Evolutionary conservation across 116 monocot genomes (phyloP).

Genomic region (Iris pallida): DNA sequence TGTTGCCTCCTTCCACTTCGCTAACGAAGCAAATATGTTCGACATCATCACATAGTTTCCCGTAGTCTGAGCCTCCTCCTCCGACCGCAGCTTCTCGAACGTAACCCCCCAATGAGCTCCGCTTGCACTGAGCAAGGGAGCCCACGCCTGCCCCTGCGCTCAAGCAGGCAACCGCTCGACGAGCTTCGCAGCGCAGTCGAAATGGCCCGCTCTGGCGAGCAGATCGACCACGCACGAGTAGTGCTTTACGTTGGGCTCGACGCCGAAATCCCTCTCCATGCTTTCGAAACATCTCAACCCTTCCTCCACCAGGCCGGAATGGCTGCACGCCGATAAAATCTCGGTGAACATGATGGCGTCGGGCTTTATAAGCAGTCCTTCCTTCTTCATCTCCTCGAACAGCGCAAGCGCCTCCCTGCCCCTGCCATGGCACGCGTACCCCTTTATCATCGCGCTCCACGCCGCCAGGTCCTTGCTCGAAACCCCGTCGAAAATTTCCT

Average conservation of each 20-base stretch:
- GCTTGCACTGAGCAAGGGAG: constrained; percentile 32
- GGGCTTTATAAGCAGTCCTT: constrained; percentile 19
- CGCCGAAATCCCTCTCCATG: constrained; percentile 29
- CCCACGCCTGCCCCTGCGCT: constrained; percentile 14
- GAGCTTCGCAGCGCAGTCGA: constrained; percentile 20
- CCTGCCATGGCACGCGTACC: constrained; percentile 43
- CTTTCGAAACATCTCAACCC: constrained; percentile 32
- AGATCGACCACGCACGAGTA: constrained; percentile 41
- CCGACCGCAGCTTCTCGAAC: constrained; percentile 5
- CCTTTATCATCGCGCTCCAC: constrained; percentile 50
- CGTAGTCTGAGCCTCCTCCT: constrained; percentile 1
- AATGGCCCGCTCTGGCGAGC: constrained; percentile 29
- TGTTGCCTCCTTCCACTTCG: constrained; percentile 40
- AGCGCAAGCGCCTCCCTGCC: constrained; percentile 34
- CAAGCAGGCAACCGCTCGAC: constrained; percentile 15
- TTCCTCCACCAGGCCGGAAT: constrained; percentile 38
- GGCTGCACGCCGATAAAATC: constrained; percentile 34
- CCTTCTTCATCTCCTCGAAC: constrained; percentile 24
- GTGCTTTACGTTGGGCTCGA: constrained; percentile 32
- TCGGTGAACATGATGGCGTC: constrained; percentile 37
- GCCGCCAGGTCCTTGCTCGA: constrained; percentile 24
- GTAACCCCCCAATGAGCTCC: constrained; percentile 9
- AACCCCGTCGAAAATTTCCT: constrained; percentile 29
- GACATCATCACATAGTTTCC: constrained; percentile 34
- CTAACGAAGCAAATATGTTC: constrained; percentile 23